Conservation (phyloP, 2,329 filamentous ascomycete genomes). For the Dactylellina leptospora region DNA sequence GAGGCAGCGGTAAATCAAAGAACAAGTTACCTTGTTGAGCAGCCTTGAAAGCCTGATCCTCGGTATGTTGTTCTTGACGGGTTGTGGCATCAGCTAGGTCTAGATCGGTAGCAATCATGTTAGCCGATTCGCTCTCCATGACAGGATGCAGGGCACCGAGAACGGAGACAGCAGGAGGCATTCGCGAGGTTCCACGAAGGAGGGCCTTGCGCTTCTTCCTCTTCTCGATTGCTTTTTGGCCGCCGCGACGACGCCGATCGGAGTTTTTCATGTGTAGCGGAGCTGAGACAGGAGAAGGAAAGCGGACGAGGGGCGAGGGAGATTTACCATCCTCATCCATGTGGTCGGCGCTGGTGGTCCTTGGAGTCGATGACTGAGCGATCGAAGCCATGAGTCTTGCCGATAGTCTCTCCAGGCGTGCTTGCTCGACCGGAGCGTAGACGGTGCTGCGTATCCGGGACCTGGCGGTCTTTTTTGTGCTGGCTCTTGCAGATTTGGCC, state of each 20-base stretch:
- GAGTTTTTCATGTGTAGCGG: slow-evolving; percentile 16
- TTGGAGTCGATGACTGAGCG: slow-evolving; percentile 37
- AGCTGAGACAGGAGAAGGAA: slow-evolving; percentile 18
- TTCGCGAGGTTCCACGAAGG: slow-evolving; percentile 32
- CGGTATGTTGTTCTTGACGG: slow-evolving; percentile 54
- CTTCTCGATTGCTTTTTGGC: slow-evolving; percentile 24
- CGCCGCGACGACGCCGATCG: slow-evolving; percentile 26
- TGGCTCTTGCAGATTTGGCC: slow-evolving; percentile 52
- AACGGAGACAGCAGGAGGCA: slow-evolving; percentile 17
- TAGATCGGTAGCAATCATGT: slow-evolving; percentile 51
- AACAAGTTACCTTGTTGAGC: slow-evolving; percentile 54
- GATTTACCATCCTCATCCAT: slow-evolving; percentile 54
- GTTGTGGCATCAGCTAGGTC: slow-evolving; percentile 47
- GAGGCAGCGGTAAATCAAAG: slow-evolving; percentile 54
- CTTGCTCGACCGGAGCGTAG: slow-evolving; percentile 52
- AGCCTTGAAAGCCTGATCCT: slow-evolving; percentile 53
- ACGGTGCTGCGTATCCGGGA: slow-evolving; percentile 49
- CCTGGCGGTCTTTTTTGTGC: slow-evolving; percentile 50
- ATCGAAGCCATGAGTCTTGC: slow-evolving; percentile 50
- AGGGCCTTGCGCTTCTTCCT: slow-evolving; percentile 29
- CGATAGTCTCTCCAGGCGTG: slow-evolving; percentile 50
- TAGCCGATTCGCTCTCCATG: slow-evolving; percentile 49
- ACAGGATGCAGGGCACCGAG: slow-evolving; percentile 33
- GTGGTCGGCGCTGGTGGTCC: slow-evolving; percentile 44
- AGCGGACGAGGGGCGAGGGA: slow-evolving; percentile 29